Evolutionary conservation across 2,329 filamentous ascomycete species (phyloP), one percentile per base, ranked within the genome.

Genomic region (Ascochyta rabiei): DNA sequence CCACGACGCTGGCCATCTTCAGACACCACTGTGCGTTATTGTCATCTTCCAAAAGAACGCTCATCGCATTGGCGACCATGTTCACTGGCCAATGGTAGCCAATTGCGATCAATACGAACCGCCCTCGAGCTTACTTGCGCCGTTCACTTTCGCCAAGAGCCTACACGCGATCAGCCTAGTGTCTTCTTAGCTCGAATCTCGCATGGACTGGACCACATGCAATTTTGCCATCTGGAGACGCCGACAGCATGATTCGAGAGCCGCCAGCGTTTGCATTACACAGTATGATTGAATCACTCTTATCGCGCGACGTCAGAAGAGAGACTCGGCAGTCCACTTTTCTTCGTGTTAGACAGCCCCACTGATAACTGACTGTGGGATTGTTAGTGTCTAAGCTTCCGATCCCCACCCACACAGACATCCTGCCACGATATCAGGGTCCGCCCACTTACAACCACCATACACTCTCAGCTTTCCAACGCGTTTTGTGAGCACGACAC

Each of bases 321-420:
- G 41, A 46, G 13, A 31, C 45, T 40, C 30, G 40, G 40, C 35
- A 54, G 24, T 38, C 52, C 52, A 55, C 52, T 55, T 55, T 55
- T 55, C 37, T 24, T 55, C 52, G 41, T 47, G 37, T 46, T 47
- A 12, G 30, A 24, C 24, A 47, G 52, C 46, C 47, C 52, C 52
- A 55, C 52, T 55, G 52, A 55, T 55, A 55, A 50, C 31, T 38
- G 30, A 49, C 41, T 46, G 35, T 55, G 49, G 46, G 51, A 28
- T 18, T 26, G n/a, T n/a, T n/a, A n/a, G n/a, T n/a, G 52, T 47
- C 46, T 47, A 23, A 46, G 46, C 52, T 50, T n/a, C 23, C 19
- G 46, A 50, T 50, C 52, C 42, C 37, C 52, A 19, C 28, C 3
- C 10, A 13, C 28, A 41, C 45, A 40, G 52, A 49, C 45, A n/a